A percentile compares a stretch with the other conserved stretches of the same genome.
These are phyloP conservation scores for Pulveroboletus ravenelii DNA, from an alignment of 768 basidiomycete species.

Conservation along the genomic window DNA sequence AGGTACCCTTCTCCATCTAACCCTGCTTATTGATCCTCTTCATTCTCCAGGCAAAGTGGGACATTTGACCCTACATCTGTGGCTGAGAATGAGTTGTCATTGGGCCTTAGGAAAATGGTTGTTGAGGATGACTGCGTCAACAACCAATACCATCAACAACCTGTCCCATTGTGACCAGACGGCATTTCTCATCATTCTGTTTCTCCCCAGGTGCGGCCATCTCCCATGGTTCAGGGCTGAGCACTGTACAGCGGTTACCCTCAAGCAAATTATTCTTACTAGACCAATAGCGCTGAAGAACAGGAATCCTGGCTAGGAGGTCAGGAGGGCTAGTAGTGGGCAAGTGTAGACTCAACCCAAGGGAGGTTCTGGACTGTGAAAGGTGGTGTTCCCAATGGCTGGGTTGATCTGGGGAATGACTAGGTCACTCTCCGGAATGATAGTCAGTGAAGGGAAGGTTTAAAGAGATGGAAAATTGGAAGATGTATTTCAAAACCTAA, in stretches of 20 bases:
- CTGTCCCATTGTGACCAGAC: conserved; percentile 25
- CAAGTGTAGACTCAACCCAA: no score
- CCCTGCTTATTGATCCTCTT: conserved; percentile 28
- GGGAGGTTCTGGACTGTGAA: no score
- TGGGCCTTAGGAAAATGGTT: conserved; percentile 56
- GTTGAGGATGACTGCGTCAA: conserved; percentile 50
- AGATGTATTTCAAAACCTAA: no score
- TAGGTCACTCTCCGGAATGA: no score
- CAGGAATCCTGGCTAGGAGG: no score
- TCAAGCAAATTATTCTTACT: conserved; percentile 60
- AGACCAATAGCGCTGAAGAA: conserved; percentile 47
- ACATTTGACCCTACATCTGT: conserved; percentile 37
- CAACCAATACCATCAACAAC: conserved; percentile 37
- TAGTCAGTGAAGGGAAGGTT: no score
- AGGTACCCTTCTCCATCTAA: conserved; percentile 50
- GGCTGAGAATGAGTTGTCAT: conserved; percentile 51
- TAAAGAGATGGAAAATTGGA: no score
- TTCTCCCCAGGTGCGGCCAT: conserved; percentile 38
- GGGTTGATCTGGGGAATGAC: no score
- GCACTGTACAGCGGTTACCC: conserved; percentile 47
- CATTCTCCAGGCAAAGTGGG: conserved; percentile 29
- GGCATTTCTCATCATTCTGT: conserved; percentile 28
- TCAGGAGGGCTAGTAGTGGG: no score
- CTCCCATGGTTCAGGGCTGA: conserved; percentile 43
- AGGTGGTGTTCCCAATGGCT: no score